Percentiles rank a stretch among this genome's conserved stretches.
These are phyloP conservation scores for Amanita rubescens DNA, from an alignment of 768 basidiomycete species.

Conservation along the genomic window DNA sequence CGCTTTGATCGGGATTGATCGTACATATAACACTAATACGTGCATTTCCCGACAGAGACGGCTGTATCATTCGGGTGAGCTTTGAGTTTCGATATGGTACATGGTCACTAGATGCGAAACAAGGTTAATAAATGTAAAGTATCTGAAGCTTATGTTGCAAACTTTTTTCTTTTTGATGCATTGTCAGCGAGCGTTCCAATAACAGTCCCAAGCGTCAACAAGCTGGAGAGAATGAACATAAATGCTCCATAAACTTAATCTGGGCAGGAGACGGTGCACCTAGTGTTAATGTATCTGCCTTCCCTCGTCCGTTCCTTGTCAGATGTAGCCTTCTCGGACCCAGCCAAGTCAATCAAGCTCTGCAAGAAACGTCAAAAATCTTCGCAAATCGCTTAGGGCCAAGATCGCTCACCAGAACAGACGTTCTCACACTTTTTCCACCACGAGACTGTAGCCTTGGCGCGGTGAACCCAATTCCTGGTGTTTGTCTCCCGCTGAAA, in stretches of 20 bases:
- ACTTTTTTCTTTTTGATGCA: constrained; percentile 67
- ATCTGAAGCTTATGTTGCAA: constrained; percentile 10
- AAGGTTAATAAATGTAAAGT: not conserved
- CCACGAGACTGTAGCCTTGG: constrained; percentile 69
- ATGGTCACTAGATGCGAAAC: constrained; percentile 51
- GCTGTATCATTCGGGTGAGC: constrained; percentile 89
- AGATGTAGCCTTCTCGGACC: constrained; percentile 92
- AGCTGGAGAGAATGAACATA: constrained; percentile 33
- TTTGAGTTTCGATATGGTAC: constrained; percentile 96
- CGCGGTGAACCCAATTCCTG: constrained; percentile 33
- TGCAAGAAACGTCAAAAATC: constrained; percentile 20
- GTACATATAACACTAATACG: constrained; percentile 96
- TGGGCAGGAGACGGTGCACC: constrained; percentile 28
- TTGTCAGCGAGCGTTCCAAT: constrained; percentile 91
- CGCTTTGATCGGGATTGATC: constrained; percentile 76
- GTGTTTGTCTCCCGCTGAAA: constrained; percentile 32
- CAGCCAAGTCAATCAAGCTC: constrained; percentile 94
- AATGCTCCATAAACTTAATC: too few species aligned
- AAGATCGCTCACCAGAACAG: constrained; percentile 49
- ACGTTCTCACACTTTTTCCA: constrained; percentile 72
- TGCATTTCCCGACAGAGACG: constrained; percentile 91
- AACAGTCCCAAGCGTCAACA: constrained; percentile 88
- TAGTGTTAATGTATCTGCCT: constrained; percentile 94
- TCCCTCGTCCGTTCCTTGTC: constrained; percentile 95
- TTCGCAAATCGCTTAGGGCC: not conserved